Conservation (phyloP, 2,329 filamentous ascomycete species). For the Trichothecium sympodiale region DNA sequence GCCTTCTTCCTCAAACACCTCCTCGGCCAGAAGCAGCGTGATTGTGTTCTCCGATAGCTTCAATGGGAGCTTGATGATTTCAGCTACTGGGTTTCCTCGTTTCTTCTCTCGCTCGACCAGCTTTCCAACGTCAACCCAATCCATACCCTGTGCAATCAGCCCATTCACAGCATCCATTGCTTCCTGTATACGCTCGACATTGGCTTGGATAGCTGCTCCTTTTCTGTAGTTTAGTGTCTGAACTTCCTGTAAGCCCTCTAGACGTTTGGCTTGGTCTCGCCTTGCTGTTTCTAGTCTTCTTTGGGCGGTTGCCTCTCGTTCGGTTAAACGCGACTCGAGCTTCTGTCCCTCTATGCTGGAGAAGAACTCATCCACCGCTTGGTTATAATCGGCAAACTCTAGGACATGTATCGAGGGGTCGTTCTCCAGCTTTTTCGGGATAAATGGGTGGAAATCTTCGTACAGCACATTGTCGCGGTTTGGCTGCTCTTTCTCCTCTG, state of each 20-base stretch:
- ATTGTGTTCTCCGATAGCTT: constrained; percentile 85
- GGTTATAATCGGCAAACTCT: constrained; percentile 77
- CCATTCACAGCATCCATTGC: constrained; percentile 87
- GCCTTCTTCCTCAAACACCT: constrained; percentile 51
- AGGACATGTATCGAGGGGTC: constrained; percentile 57
- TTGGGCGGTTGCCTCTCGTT: constrained; percentile 71
- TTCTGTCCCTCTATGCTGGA: constrained; percentile 93
- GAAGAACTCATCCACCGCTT: constrained; percentile 92
- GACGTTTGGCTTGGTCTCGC: constrained; percentile 71
- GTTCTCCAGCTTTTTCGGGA: constrained; percentile 66
- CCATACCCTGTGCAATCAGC: constrained; percentile 88
- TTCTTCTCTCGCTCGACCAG: constrained; percentile 81
- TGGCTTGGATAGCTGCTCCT: constrained; percentile 81
- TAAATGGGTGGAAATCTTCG: constrained; percentile 91
- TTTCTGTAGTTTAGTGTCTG: constrained; percentile 80
- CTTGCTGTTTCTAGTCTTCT: constrained; percentile 77
- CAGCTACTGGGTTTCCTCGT: constrained; percentile 71
- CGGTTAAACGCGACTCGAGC: constrained; percentile 69
- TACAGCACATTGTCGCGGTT: constrained; percentile 54
- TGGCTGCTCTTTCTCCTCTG: constrained; percentile 23
- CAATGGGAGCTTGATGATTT: constrained; percentile 75
- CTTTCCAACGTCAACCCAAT: constrained; percentile 86
- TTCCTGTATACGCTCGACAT: constrained; percentile 83
- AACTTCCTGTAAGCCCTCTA: constrained; percentile 71
- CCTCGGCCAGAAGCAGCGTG: constrained; percentile 67